These are phyloP conservation scores for Diospyros lotus DNA, from an alignment of 148 eudicot species.

Conservation along the genomic window DNA sequence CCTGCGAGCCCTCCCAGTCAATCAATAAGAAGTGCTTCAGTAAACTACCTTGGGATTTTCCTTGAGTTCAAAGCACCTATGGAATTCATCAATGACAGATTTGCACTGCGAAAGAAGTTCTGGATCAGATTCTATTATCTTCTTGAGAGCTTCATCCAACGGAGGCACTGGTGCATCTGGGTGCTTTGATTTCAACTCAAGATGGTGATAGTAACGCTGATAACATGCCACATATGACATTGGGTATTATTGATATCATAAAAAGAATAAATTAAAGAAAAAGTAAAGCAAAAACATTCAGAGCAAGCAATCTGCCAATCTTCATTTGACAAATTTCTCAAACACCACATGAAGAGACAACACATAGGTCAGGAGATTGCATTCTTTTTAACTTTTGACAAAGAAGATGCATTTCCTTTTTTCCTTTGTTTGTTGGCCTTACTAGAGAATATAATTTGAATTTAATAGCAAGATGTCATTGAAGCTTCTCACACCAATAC, in stretches of 20 bases:
- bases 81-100: conserved; percentile 60
- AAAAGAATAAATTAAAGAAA: not conserved
- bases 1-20: not conserved
- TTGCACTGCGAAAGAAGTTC: conserved; percentile 57
- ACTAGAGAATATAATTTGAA: not conserved
- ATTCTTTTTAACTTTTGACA: not conserved
- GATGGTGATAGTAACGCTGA: conserved; percentile 81
- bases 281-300: not conserved
- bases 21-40: not conserved
- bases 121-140: conserved; percentile 71
- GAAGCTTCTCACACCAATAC: not conserved
- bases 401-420: not conserved
- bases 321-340: not conserved
- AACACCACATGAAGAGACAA: not conserved
- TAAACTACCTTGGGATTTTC: conserved; percentile 67
- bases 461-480: not conserved
- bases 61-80: conserved; percentile 68
- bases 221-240: conserved; percentile 11
- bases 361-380: not conserved
- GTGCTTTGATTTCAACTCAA: conserved; percentile 71
- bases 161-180: conserved; percentile 85
- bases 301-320: not conserved
- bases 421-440: not conserved
- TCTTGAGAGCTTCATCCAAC: conserved; percentile 77
- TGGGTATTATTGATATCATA: not conserved